These are phyloP conservation scores for Litchi chinensis DNA, from an alignment of 345 rosid species.

Conservation along the genomic window DNA sequence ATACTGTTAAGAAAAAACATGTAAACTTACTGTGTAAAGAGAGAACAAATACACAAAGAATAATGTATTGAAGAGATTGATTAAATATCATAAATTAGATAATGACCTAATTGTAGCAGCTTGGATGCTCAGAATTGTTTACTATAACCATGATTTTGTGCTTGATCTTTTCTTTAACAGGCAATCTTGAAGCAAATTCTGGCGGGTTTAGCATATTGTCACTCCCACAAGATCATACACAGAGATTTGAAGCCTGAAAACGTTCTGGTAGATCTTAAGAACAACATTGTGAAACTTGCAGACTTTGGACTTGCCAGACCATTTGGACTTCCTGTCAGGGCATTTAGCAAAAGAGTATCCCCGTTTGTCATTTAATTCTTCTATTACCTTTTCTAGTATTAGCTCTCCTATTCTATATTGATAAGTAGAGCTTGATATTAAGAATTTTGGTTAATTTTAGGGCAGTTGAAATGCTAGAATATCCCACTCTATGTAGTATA, in stretches of 20 bases:
- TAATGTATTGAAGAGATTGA: neutral
- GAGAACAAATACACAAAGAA: too few species aligned
- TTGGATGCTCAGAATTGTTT: too few species aligned
- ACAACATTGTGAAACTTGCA: constrained; percentile 49
- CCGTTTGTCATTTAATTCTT: neutral
- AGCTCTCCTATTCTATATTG: neutral
- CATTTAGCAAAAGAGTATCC: constrained; percentile 43
- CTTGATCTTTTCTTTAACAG: neutral
- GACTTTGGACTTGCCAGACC: constrained; percentile 61
- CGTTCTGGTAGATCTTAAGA: constrained; percentile 49
- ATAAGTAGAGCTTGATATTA: neutral
- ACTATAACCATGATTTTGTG: neutral
- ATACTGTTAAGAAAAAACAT: too few species aligned
- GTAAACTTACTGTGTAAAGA: too few species aligned
- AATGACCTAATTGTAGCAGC: too few species aligned
- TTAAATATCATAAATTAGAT: too few species aligned
- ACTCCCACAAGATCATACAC: constrained; percentile 51
- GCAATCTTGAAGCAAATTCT: constrained; percentile 20
- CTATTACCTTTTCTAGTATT: neutral
- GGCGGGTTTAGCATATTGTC: constrained; percentile 36
- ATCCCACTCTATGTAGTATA: neutral
- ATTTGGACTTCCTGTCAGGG: constrained; percentile 40
- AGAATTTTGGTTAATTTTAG: neutral
- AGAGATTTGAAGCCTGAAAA: constrained; percentile 58
- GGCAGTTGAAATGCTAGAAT: neutral